Percentiles rank a stretch among this genome's conserved stretches.
Conservation (phyloP, 2,329 filamentous ascomycete species). For the Cladosporium phlei region DNA sequence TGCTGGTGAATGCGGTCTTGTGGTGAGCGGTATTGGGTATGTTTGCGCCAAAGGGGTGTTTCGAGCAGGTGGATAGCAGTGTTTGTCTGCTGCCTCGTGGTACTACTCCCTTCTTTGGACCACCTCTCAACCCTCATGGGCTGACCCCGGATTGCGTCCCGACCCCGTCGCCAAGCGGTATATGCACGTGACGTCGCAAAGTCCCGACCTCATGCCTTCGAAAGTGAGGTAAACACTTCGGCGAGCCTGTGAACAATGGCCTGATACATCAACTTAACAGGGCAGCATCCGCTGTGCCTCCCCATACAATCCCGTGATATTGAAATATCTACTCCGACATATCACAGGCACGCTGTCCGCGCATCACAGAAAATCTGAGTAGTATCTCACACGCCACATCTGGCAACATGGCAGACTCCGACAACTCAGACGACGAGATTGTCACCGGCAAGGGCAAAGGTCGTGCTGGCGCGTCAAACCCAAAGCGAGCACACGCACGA, state of each 20-base stretch:
- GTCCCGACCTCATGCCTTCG: constrained; percentile 5
- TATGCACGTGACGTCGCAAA: background rate
- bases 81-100: constrained; percentile 7
- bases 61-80: constrained; percentile 3
- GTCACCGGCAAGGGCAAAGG: constrained; percentile 19
- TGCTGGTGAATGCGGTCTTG: background rate
- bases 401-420: constrained; percentile 28
- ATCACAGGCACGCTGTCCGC: too few species aligned
- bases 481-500: constrained; percentile 27
- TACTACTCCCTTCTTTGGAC: too few species aligned
- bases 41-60: constrained; percentile 8
- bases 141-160: too few species aligned
- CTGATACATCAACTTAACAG: background rate
- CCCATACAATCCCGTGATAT: background rate
- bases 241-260: too few species aligned
- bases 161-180: too few species aligned
- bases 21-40: background rate
- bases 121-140: too few species aligned
- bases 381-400: background rate
- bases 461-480: constrained; percentile 22
- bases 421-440: constrained; percentile 26
- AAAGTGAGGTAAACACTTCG: too few species aligned
- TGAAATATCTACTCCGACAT: background rate
- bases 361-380: background rate
- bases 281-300: constrained; percentile 6